A percentile compares a stretch with the other conserved stretches of the same genome.
Evolutionary conservation across 2,329 filamentous ascomycete species (phyloP).

Genomic region (Talaromyces sp.): DNA sequence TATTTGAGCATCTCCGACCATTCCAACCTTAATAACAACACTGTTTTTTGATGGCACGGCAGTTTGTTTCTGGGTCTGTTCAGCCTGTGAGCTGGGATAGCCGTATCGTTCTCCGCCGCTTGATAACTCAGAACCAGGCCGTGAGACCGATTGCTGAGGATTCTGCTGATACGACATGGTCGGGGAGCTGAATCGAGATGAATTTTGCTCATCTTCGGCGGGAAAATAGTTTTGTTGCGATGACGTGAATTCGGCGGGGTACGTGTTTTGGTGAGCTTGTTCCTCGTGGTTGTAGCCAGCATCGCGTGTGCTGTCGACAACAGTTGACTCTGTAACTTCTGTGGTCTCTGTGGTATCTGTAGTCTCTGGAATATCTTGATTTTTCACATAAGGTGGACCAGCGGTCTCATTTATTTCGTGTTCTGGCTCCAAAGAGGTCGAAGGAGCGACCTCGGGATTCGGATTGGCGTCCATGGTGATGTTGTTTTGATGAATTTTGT

Average conservation of each 20-base stretch:
- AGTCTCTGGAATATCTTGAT: constrained; percentile 1
- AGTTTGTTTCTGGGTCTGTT: constrained; percentile 46
- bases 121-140: constrained; percentile 52
- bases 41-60: constrained; percentile 50
- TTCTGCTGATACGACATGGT: constrained; percentile 41
- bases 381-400: background rate
- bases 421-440: background rate
- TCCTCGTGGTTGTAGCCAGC: constrained; percentile 46
- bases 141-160: constrained; percentile 37
- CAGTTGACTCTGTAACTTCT: constrained; percentile 5
- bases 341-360: constrained; percentile 1
- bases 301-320: constrained; percentile 23
- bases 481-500: background rate
- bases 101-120: constrained; percentile 44
- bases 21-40: constrained; percentile 98
- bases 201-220: constrained; percentile 48
- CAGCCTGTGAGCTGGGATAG: constrained; percentile 49
- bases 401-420: background rate
- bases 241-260: constrained; percentile 40
- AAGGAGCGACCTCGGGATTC: constrained; percentile 9
- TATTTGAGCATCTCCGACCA: constrained; percentile 98
- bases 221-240: constrained; percentile 38
- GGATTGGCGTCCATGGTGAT: constrained; percentile 14
- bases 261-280: constrained; percentile 41
- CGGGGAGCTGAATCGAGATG: constrained; percentile 41